Evolutionary conservation across 148 eudicot genomes (phyloP), one percentile per base, ranked within the genome.

Genomic region (Camellia sinensis): DNA sequence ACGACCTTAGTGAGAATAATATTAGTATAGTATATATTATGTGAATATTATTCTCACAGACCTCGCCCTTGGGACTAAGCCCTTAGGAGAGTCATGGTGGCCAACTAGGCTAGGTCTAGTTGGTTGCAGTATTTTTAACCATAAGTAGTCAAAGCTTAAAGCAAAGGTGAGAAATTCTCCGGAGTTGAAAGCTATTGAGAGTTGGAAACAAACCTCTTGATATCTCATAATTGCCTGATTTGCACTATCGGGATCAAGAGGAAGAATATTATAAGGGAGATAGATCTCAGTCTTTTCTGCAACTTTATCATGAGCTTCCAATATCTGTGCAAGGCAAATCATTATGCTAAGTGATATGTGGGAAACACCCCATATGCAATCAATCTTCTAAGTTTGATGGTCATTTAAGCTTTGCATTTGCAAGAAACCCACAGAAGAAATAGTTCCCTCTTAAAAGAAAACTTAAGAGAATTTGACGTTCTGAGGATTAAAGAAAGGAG

Each of bases 181-280:
- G 74, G 71, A 75, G 40, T 53, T 5, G 71, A 74, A 45, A 70
- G 43, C 37, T 11, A 45, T 71, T 66, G 7, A 43, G 71, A 48
- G 15, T 64, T 22, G 18, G 40, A 66, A 73, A 78, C 74, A 8
- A 59, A 97, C 99, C 99, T 97, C 99, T 11, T 97, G 99, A 81
- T 86, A 94, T 88, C 89, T 92, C 99, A 97, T 97, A 74, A 97
- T 92, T 63, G 99, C 97, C 86, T 94, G 99, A 89, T 94, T 91
- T 74, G 93, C 96, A 89, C 98, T 97, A 72, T 97, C 99, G n/a
- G 98, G 98, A 85, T 94, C 99, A 52, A 97, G 99, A 74, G 99
- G 99, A 65, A 97, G 97, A 82, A 97, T 94, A 74, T 97, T 97
- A 80, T 97, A 97, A 3, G 98, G 99, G 57, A 87, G 87, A 79